Evolutionary conservation across 2,329 filamentous ascomycete species (phyloP).

Genomic region (Alternaria sp.): DNA sequence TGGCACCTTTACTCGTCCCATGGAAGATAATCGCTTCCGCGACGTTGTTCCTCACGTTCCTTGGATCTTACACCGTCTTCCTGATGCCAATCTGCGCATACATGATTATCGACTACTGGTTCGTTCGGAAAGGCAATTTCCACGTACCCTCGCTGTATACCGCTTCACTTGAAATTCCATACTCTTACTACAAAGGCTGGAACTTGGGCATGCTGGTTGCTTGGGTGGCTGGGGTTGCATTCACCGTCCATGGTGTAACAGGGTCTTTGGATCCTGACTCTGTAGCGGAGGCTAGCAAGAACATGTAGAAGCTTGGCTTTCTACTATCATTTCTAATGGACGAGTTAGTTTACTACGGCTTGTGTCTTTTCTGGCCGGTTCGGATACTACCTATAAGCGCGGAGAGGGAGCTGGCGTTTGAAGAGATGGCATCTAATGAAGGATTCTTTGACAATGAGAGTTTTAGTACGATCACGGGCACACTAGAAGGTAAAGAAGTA

Average conservation of each 20-base stretch:
- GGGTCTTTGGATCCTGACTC: constrained; percentile 27
- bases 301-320: constrained; percentile 33
- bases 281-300: constrained; percentile 27
- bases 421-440: constrained; percentile 26
- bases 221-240: constrained; percentile 30
- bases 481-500: constrained; percentile 26
- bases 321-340: constrained; percentile 27
- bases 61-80: constrained; percentile 39
- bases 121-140: constrained; percentile 31
- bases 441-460: constrained; percentile 31
- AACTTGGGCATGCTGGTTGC: constrained; percentile 33
- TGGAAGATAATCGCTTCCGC: constrained; percentile 44
- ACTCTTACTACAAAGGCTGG: constrained; percentile 34
- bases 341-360: constrained; percentile 25
- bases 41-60: constrained; percentile 39
- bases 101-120: constrained; percentile 34
- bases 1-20: constrained; percentile 28
- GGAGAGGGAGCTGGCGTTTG: constrained; percentile 23
- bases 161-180: constrained; percentile 20
- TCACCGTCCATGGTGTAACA: constrained; percentile 31
- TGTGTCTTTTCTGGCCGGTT: constrained; percentile 28
- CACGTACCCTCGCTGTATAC: constrained; percentile 31
- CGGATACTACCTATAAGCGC: constrained; percentile 21
- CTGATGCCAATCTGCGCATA: constrained; percentile 36
- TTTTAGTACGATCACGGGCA: constrained; percentile 25